Base-by-base conservation (phyloP, 495 filamentous ascomycete species). In the Hypoxylon lienhwacheense region DNA sequence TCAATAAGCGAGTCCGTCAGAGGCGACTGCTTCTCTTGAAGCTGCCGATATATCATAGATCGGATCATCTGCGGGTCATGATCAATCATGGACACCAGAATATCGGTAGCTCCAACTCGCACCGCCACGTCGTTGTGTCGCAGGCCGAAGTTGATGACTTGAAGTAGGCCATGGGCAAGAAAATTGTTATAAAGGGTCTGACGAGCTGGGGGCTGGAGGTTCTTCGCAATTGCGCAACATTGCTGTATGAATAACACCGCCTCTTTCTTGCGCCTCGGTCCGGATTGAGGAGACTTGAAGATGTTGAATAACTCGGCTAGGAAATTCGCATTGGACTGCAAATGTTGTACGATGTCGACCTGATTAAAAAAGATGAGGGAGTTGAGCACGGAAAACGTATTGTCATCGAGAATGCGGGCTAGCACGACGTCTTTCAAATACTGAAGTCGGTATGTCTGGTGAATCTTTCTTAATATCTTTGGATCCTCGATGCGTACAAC, bases 391-490 rank as follows among this genome's bases (percentile, higher is more conserved):
- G 89, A 93, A 64, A 97, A 98, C 21, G 93, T 98, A 47, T 92
- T 93, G 66, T 98, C 93, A 69, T 98, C 93, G 31, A 98, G 78
- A 51, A 97, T 97, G 37, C 93, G 85, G 17, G 93, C 93, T 32
- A 98, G 80, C 4, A 98, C 93, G 42, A 98, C 93, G 61, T 98
- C 93, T 70, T 97, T 98, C n/a, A 98, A 76, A 67, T 98, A 98
- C 64, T 95, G 93, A 14, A 98, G 73, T 42, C 93, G 89, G 75
- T 95, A 98, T 1, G 93, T 97, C 67, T 87, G 86, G 59, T 96
- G 91, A 26, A 98, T 98, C 76, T 97, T 97, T 63, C 83, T 86
- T 57, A 83, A 83, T 50, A 97, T 88, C 11, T 80, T 67, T 8
- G 80, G 76, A 48, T 96, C 89, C 59, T 89, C 85, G 50, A 97